Evolutionary conservation across 106 monocot species (phyloP).

Genomic region (Dendrobium huoshanense): DNA sequence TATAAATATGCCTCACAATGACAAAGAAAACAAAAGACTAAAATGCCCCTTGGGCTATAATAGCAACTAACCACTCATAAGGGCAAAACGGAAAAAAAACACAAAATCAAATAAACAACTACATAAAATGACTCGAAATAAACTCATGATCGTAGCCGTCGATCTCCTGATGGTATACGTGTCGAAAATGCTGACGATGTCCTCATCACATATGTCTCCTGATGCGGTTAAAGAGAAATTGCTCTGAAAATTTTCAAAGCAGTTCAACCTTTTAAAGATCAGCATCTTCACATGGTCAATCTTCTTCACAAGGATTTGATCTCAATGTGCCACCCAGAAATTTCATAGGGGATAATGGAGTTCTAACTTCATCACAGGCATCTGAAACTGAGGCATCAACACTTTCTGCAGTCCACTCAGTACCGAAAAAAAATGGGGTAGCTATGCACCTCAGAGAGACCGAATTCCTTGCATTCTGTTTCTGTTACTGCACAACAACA

Average conservation of each 20-base stretch:
- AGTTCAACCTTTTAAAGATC: constrained; percentile 6
- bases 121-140: too few relatives aligned
- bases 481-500: background rate
- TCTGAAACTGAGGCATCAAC: constrained; percentile 47
- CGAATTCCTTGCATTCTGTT: background rate
- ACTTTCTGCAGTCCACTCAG: constrained; percentile 24
- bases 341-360: constrained; percentile 12
- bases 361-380: constrained; percentile 19
- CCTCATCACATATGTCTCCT: too few relatives aligned
- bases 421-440: constrained; percentile 1
- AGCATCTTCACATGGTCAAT: constrained; percentile 9
- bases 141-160: too few relatives aligned
- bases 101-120: too few relatives aligned
- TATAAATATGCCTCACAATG: too few relatives aligned
- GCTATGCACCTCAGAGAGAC: background rate
- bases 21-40: too few relatives aligned
- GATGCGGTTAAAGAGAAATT: background rate
- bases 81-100: too few relatives aligned
- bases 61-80: too few relatives aligned
- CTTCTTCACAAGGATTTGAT: constrained; percentile 34
- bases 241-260: background rate
- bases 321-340: constrained; percentile 34
- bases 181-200: too few relatives aligned
- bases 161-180: too few relatives aligned
- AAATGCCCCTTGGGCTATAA: too few relatives aligned